phyloP scores from a whole-genome alignment of 78 protist genomes.

The Capsaspora owczarzaki region DNA sequence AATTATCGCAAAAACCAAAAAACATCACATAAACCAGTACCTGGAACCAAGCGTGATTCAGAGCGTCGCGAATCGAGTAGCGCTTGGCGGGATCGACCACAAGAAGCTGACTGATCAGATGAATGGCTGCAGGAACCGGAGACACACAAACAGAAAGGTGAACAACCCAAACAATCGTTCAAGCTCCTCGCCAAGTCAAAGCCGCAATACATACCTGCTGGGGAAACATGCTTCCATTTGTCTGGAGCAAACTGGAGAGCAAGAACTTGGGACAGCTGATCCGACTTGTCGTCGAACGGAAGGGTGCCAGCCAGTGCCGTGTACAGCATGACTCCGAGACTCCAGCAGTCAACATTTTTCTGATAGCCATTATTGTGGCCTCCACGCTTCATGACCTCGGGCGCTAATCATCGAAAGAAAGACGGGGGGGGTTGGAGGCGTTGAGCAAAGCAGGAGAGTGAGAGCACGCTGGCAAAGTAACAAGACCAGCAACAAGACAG shows the following conservation, averaged over 20 bases:
- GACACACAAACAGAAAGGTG: background rate
- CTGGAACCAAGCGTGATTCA: background rate
- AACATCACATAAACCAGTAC: too few species aligned
- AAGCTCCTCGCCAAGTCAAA: background rate
- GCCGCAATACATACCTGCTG: background rate
- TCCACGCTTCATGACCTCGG: too few species aligned
- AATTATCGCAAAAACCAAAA: too few species aligned
- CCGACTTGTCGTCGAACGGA: too few species aligned
- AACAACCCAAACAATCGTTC: background rate
- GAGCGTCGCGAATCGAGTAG: background rate
- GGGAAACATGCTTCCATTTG: background rate
- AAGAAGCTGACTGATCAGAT: background rate
- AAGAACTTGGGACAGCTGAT: too few species aligned
- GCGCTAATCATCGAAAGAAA: too few species aligned
- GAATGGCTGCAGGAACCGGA: background rate
- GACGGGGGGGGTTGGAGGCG: too few species aligned
- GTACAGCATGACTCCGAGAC: background rate
- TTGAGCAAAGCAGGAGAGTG: background rate
- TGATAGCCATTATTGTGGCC: too few species aligned
- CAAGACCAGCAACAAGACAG: background rate
- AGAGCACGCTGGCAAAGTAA: background rate
- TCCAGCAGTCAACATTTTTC: background rate
- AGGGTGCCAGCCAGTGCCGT: too few species aligned
- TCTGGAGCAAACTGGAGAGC: background rate
- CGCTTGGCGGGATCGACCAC: background rate